Percentiles rank a stretch among this genome's conserved stretches.
phyloP scores from a whole-genome alignment of 306 rosid species.

The Pachyrhizus erosus region DNA sequence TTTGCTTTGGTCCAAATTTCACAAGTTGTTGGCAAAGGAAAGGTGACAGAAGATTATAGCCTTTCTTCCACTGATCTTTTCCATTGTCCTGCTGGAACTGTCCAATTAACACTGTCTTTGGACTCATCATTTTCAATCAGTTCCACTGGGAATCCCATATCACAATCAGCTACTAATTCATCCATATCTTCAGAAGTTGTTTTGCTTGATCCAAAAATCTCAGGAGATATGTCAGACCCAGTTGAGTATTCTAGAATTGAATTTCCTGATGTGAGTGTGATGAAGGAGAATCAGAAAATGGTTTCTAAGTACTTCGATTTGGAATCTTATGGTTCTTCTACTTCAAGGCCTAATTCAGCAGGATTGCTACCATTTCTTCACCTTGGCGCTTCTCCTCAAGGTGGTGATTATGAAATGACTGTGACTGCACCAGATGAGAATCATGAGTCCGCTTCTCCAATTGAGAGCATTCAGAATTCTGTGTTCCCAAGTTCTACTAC shows the following conservation, averaged over 20 bases:
- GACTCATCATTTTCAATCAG: slow-evolving; percentile 50
- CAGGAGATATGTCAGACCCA: slow-evolving; percentile 63
- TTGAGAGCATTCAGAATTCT: slow-evolving; percentile 64
- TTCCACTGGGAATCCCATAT: slow-evolving; percentile 46
- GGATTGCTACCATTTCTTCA: slow-evolving; percentile 76
- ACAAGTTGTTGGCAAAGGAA: slow-evolving; percentile 70
- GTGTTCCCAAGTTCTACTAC: slow-evolving; percentile 73
- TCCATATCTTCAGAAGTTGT: slow-evolving; percentile 94
- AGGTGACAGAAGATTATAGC: slow-evolving; percentile 67
- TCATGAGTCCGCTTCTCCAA: slow-evolving; percentile 62
- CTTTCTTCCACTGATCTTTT: slow-evolving; percentile 96
- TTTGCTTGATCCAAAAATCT: slow-evolving; percentile 65
- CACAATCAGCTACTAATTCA: slow-evolving; percentile 54
- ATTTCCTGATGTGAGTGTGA: slow-evolving; percentile 76
- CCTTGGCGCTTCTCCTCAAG: slow-evolving; percentile 65
- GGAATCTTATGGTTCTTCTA: slow-evolving; percentile 44
- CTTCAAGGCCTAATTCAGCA: slow-evolving; percentile 46
- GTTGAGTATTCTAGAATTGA: slow-evolving; percentile 85
- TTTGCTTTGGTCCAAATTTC: slow-evolving; percentile 85
- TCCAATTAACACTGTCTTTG: slow-evolving; percentile 67
- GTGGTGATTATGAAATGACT: slow-evolving; percentile 71
- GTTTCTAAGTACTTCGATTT: slow-evolving; percentile 77
- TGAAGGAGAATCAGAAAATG: slow-evolving; percentile 77
- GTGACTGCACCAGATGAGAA: slow-evolving; percentile 53
- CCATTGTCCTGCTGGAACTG: slow-evolving; percentile 96